Evolutionary conservation across 2,329 filamentous ascomycete genomes (phyloP).

Genomic region (Aureobasidium pullulans): DNA sequence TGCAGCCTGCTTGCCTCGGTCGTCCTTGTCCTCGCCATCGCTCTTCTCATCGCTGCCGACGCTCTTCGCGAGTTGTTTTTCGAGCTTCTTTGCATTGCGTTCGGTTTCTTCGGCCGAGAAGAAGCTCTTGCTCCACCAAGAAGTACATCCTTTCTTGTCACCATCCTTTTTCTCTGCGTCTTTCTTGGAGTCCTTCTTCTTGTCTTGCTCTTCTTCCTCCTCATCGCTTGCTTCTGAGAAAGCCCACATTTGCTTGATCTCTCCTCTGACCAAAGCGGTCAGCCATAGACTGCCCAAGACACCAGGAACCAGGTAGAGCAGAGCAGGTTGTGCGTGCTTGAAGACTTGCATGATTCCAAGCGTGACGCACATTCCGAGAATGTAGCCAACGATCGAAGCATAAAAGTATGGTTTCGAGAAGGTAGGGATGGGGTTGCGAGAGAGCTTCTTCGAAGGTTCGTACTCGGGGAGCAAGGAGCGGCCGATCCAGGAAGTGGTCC

Average conservation of each 20-base stretch:
- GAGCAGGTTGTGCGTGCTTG: constrained; percentile 77
- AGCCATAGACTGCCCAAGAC: constrained; percentile 69
- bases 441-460: constrained; percentile 20
- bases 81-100: constrained; percentile 18
- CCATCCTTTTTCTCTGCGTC: constrained; percentile 20
- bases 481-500: constrained; percentile 46
- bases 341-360: constrained; percentile 69
- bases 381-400: constrained; percentile 68
- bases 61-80: constrained; percentile 10
- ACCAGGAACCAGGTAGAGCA: constrained; percentile 86
- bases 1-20: neutral
- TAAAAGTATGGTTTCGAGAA: constrained; percentile 86
- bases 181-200: constrained; percentile 15
- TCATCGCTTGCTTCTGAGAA: constrained; percentile 62
- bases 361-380: constrained; percentile 68
- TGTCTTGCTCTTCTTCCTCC: constrained; percentile 18
- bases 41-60: constrained; percentile 2
- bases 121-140: constrained; percentile 20
- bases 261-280: constrained; percentile 63
- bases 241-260: constrained; percentile 67
- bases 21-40: neutral
- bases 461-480: neutral
- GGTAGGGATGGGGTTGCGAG: constrained; percentile 20
- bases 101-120: constrained; percentile 25
- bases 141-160: constrained; percentile 16